Evolutionary conservation across 2,329 filamentous ascomycete genomes (phyloP).

Genomic region (Chalaropsis thielavioides): DNA sequence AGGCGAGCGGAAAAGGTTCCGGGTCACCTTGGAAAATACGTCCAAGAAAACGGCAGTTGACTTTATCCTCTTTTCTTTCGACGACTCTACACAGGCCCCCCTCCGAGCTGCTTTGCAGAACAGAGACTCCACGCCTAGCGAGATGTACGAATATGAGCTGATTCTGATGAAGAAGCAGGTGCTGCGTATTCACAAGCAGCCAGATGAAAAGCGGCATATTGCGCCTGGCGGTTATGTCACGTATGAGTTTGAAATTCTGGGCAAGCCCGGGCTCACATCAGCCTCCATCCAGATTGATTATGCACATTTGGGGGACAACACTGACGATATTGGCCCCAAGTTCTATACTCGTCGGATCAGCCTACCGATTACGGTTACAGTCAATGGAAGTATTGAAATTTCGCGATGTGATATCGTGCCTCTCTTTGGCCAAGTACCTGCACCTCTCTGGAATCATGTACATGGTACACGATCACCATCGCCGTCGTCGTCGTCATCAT

Average conservation of each 20-base stretch:
- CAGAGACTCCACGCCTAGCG: slow-evolving; percentile 61
- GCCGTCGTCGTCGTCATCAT: background rate
- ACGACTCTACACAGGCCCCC: slow-evolving; percentile 70
- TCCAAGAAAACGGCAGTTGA: slow-evolving; percentile 60
- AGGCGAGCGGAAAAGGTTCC: slow-evolving; percentile 67
- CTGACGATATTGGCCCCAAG: slow-evolving; percentile 51
- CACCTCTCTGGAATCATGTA: slow-evolving; percentile 40
- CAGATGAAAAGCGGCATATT: slow-evolving; percentile 44
- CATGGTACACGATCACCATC: slow-evolving; percentile 8
- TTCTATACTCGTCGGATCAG: slow-evolving; percentile 78
- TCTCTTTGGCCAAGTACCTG: slow-evolving; percentile 51
- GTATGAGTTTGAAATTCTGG: slow-evolving; percentile 73
- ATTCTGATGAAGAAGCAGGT: slow-evolving; percentile 63
- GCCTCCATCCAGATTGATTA: slow-evolving; percentile 78
- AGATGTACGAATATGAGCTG: slow-evolving; percentile 75
- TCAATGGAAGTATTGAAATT: slow-evolving; percentile 81
- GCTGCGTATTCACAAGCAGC: slow-evolving; percentile 38
- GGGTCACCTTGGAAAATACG: slow-evolving; percentile 64
- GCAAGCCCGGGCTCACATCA: slow-evolving; percentile 69
- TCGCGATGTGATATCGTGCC: slow-evolving; percentile 65
- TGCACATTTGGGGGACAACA: slow-evolving; percentile 57
- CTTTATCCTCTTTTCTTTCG: slow-evolving; percentile 74
- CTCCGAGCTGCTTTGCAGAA: slow-evolving; percentile 61
- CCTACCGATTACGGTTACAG: slow-evolving; percentile 70
- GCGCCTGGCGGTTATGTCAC: slow-evolving; percentile 50